phyloP scores from a whole-genome alignment of 208 protist genomes.

The Trypanosoma cruzi region DNA sequence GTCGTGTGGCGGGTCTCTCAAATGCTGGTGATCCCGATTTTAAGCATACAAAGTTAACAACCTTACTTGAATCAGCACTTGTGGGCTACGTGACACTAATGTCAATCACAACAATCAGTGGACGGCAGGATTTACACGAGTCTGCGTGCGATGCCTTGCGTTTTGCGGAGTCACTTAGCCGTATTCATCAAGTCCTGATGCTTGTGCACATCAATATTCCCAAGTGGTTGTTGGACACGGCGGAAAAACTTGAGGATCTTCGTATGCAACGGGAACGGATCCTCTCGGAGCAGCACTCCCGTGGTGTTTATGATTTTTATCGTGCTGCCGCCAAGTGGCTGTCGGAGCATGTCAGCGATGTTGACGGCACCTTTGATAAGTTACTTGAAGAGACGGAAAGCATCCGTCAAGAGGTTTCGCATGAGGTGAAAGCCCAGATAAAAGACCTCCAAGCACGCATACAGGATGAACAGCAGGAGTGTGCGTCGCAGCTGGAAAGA shows the following conservation, averaged over 20 bases:
- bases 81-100: conserved; percentile 83
- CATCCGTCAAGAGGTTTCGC: conserved; percentile 55
- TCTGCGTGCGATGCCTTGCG: conserved; percentile 60
- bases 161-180: conserved; percentile 58
- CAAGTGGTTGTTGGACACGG: conserved; percentile 80
- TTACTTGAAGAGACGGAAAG: conserved; percentile 65
- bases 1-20: conserved; percentile 55
- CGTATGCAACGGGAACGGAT: conserved; percentile 46
- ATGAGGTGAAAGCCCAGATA: conserved; percentile 43
- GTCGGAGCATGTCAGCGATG: conserved; percentile 50
- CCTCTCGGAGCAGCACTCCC: conserved; percentile 58
- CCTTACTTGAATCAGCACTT: conserved; percentile 74
- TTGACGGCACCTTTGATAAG: conserved; percentile 44
- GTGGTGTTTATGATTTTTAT: conserved; percentile 81
- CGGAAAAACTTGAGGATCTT: conserved; percentile 61
- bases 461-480: conserved; percentile 34
- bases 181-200: conserved; percentile 84
- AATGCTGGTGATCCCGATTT: conserved; percentile 61
- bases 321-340: conserved; percentile 55
- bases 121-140: conserved; percentile 64
- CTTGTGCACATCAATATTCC: conserved; percentile 80
- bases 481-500: conserved; percentile 37
- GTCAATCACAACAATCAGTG: conserved; percentile 82
- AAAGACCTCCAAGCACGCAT: conserved; percentile 48
- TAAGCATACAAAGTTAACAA: conserved; percentile 69